These are phyloP conservation scores for Ramalina intermedia DNA, from an alignment of 495 filamentous ascomycete species.

Conservation along the genomic window DNA sequence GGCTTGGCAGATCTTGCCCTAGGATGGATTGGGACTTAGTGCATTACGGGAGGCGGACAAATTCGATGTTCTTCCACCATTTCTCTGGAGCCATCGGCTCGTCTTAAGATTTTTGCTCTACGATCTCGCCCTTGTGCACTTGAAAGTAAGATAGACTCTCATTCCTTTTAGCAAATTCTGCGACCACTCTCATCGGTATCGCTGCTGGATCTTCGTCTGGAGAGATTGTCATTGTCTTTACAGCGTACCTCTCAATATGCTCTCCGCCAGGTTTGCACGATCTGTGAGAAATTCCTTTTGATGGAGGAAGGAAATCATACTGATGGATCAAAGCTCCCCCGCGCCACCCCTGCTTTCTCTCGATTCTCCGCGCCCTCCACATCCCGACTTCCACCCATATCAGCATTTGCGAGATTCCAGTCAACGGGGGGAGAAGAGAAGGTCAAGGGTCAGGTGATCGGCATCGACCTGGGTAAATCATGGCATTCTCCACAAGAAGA, in stretches of 20 bases:
- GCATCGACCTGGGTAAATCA: constrained; percentile 89
- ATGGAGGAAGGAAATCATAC: constrained; percentile 9
- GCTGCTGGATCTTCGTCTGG: too few relatives aligned
- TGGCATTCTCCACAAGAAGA: neutral
- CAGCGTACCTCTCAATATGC: constrained; percentile 29
- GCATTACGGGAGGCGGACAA: constrained; percentile 20
- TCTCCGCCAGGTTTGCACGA: constrained; percentile 41
- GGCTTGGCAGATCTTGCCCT: too few relatives aligned
- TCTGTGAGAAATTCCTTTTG: constrained; percentile 42
- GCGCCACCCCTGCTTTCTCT: constrained; percentile 40
- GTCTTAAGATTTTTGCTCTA: too few relatives aligned
- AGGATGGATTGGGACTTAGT: constrained; percentile 2
- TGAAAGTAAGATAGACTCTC: too few relatives aligned
- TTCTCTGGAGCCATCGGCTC: too few relatives aligned
- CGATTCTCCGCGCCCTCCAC: constrained; percentile 11
- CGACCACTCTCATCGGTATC: too few relatives aligned
- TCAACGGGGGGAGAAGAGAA: constrained; percentile 67
- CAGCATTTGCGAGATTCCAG: constrained; percentile 13
- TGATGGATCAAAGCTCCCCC: constrained; percentile 40
- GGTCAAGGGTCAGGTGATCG: constrained; percentile 91
- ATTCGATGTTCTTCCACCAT: neutral
- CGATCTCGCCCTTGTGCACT: too few relatives aligned
- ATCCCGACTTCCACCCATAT: constrained; percentile 1
- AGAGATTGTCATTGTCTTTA: too few relatives aligned
- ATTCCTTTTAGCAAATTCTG: too few relatives aligned